phyloP scores from a whole-genome alignment of 2,329 filamentous ascomycete species.

The Pseudogymnoascus sp. region DNA sequence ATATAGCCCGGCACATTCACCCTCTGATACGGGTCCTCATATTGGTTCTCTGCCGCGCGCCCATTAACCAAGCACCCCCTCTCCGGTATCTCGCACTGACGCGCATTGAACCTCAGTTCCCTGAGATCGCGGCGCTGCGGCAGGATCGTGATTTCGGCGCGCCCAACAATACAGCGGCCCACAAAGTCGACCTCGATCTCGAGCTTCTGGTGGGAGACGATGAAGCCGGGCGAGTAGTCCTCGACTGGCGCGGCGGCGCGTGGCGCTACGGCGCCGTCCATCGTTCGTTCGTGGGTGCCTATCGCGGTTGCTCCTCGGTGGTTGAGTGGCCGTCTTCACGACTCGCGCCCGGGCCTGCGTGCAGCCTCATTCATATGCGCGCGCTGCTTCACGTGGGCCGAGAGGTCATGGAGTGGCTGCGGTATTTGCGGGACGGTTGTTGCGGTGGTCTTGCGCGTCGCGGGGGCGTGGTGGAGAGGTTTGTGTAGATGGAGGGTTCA shows the following conservation, averaged over 20 bases:
- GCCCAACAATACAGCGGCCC: constrained; percentile 64
- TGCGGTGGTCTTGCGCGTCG: constrained; percentile 6
- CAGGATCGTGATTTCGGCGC: constrained; percentile 67
- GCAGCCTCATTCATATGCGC: constrained; percentile 8
- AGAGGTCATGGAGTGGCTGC: background rate
- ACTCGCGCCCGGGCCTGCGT: constrained; percentile 1
- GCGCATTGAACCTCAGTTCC: constrained; percentile 52
- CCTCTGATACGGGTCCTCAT: constrained; percentile 57
- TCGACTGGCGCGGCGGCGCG: constrained; percentile 10
- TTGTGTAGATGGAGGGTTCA: background rate
- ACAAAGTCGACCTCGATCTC: constrained; percentile 84
- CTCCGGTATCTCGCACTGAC: constrained; percentile 51
- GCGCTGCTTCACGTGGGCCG: background rate
- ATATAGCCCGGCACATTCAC: constrained; percentile 53
- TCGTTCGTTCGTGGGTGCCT: background rate
- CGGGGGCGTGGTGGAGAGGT: background rate
- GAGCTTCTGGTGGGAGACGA: constrained; percentile 75
- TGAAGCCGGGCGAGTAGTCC: constrained; percentile 26
- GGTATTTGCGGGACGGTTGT: background rate
- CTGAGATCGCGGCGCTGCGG: constrained; percentile 48
- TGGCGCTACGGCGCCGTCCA: background rate
- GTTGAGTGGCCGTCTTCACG: constrained; percentile 4
- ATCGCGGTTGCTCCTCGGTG: constrained; percentile 1
- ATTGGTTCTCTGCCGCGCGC: constrained; percentile 25
- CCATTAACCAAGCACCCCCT: constrained; percentile 43